Evolutionary conservation across 495 filamentous ascomycete species (phyloP), one percentile per base, ranked within the genome.

Genomic region (Penicillium egyptiacum): DNA sequence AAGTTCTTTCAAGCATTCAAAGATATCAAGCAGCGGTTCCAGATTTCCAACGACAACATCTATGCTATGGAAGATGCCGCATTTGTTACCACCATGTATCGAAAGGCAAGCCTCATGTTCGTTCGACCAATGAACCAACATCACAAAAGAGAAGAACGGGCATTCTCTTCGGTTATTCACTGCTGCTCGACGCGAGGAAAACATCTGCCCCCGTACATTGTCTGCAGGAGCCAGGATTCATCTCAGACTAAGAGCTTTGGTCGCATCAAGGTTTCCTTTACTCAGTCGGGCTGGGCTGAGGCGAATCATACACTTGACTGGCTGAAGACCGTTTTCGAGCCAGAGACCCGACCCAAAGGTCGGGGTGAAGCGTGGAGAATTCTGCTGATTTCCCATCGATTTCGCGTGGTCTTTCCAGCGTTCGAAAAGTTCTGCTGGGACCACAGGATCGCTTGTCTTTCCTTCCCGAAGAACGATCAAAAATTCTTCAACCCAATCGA

Each of bases 381-480:
- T 10, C 30, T 50, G 2, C 20, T 50, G 23, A 16, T 50, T 7
- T 50, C 47, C 28, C 47, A 23, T 37, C 30, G 47, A 8, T 50
- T 50, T 14, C 12, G 47, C 10, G 16, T 50, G 10, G 14, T 20
- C 2, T 45, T 45, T n/a, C 47, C 47, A 1, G 47, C 37, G 22
- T 50, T 50, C 2, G 47, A 50, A 23, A n/a, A 50, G 14, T 37
- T 23, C 33, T 50, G 47, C 31, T 37, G 47, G 47, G 12, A 50
- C 2, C 16, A 37, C 12, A 37, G 5, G 19, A 50, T 50, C 4
- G 30, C 33, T 23, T 50, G 47, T 35, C 30, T 50, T 22, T 22
- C 17, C 5, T 50, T 50, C 3, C 47, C 47, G 22, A 14, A 37
- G 1, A 50, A 23, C 2, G 47, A 50, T 12, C 47, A 50, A 30